These are phyloP conservation scores for Phytophthora idaei DNA, from an alignment of 352 stramenopile genomes.

Conservation along the genomic window DNA sequence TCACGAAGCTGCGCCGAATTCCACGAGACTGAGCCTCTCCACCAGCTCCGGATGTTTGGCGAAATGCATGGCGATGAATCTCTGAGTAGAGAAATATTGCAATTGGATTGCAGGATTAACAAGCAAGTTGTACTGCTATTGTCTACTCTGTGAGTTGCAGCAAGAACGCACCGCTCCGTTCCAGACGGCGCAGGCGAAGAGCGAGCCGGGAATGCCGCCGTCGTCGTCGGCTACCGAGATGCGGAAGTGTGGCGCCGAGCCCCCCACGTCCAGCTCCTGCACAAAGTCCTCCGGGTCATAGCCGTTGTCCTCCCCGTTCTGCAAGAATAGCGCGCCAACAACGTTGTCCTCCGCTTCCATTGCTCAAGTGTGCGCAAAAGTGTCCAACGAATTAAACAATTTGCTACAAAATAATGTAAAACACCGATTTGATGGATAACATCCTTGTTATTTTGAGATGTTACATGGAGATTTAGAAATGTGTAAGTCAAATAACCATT, in stretches of 20 bases:
- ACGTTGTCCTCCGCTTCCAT: slow-evolving; percentile 32
- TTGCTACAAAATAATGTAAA: no score
- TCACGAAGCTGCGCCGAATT: slow-evolving; percentile 63
- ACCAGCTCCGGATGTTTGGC: slow-evolving; percentile 41
- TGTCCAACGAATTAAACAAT: no score
- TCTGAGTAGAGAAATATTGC: slow-evolving; percentile 17
- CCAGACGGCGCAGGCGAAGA: slow-evolving; percentile 58
- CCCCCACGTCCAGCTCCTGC: slow-evolving; percentile 37
- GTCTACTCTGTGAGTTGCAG: not conserved
- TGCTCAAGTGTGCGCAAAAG: no score
- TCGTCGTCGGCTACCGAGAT: slow-evolving; percentile 57
- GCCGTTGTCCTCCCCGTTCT: slow-evolving; percentile 46
- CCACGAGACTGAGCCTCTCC: slow-evolving; percentile 36
- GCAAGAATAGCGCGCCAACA: slow-evolving; percentile 42
- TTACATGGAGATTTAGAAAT: no score
- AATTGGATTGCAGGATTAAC: not conserved
- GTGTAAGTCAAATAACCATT: no score
- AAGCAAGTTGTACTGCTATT: not conserved
- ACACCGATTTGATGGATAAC: no score
- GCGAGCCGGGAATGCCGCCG: slow-evolving; percentile 50
- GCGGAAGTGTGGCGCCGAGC: slow-evolving; percentile 29
- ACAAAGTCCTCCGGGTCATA: slow-evolving; percentile 51
- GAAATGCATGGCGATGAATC: slow-evolving; percentile 53
- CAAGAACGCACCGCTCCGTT: slow-evolving; percentile 42
- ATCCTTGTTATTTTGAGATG: no score